Percentiles rank a stretch among this genome's conserved stretches.
phyloP scores from a whole-genome alignment of 441 rosid species.

The Erodium chrysanthum region DNA sequence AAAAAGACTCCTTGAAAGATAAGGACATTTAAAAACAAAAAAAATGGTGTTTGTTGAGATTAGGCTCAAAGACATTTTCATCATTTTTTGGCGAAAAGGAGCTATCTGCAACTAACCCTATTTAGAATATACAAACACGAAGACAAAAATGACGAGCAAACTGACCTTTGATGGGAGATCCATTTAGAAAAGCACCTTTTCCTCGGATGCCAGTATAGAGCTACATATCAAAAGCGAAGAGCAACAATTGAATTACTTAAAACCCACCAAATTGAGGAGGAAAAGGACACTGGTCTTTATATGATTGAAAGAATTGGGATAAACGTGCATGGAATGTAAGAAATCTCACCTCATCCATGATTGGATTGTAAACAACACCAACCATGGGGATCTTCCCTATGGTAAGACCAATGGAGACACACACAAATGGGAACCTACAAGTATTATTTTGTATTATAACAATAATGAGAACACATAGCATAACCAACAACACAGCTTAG shows the following conservation, averaged over 20 bases:
- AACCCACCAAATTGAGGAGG: not conserved
- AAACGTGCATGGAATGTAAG: not conserved
- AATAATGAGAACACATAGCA: conserved; percentile 8
- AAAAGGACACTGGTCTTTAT: not conserved
- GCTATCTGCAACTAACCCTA: too few species aligned
- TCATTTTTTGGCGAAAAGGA: too few species aligned
- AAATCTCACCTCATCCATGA: conserved; percentile 69
- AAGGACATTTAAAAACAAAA: too few species aligned
- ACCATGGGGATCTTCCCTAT: conserved; percentile 65
- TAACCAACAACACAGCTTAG: conserved; percentile 4
- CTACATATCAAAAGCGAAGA: conserved; percentile 29
- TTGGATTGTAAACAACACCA: conserved; percentile 88
- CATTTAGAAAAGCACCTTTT: conserved; percentile 77
- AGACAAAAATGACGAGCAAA: not conserved
- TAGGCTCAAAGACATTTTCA: too few species aligned
- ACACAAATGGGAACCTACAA: conserved; percentile 72
- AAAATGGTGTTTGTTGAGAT: too few species aligned
- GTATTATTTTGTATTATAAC: conserved; percentile 6
- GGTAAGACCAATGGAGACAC: conserved; percentile 86
- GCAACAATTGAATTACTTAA: conserved; percentile 1
- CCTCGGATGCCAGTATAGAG: conserved; percentile 66
- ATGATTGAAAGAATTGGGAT: not conserved
- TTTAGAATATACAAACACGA: not conserved
- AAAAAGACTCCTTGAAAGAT: too few species aligned
- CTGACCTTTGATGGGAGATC: conserved; percentile 65